Evolutionary conservation across 176 grass and related monocot species (phyloP), one percentile per base, ranked within the genome.

Genomic region (Chloris gayana): DNA sequence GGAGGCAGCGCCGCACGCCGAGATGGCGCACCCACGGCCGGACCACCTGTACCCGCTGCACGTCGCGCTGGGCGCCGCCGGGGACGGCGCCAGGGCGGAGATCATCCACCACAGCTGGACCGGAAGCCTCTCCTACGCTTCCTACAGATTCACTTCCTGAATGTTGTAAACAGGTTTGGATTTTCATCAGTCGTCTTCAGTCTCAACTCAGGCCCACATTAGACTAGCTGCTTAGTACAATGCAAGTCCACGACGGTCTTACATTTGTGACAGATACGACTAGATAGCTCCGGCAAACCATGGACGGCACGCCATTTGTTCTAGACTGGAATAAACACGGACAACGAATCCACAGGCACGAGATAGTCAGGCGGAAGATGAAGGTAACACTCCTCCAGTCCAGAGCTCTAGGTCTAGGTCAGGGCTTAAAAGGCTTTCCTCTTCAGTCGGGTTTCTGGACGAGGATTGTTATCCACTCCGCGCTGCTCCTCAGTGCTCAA

Each of bases 1-100:
- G n/a, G n/a, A n/a, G n/a, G n/a, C 83, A 83, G 79, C 87, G 32
- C 94, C 94, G 44, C 5, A 82, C 74, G 87, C 15, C 44, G 92
- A 54, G 87, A 76, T 75, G 73, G 83, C 90, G 27, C 95, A 93
- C 77, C 95, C 95, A 29, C 83, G 25, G 81, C 86, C 95, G 0
- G 92, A 98, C 33, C 95, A 98, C 74, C 78, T 98, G 39, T 88
- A 88, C 82, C 90, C 95, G 35, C 72, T 95, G 81, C 95, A 98
- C 53, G 90, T 98, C 65, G 92, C 95, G 41, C 83, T 98, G 5
- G 92, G 95, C 32, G 94, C 94, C 12, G 89, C 94, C 21, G 94
- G 94, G 3, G 89, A 86, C 21, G 67, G 53, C 0, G 70, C 79
- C 63, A 97, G 62, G 73, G 87, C 89, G 30, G 91, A 94, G 60